Percentiles rank a stretch among this genome's conserved stretches.
Evolutionary conservation across 768 basidiomycete species (phyloP).

Genomic region (Kondoa malvinella): DNA sequence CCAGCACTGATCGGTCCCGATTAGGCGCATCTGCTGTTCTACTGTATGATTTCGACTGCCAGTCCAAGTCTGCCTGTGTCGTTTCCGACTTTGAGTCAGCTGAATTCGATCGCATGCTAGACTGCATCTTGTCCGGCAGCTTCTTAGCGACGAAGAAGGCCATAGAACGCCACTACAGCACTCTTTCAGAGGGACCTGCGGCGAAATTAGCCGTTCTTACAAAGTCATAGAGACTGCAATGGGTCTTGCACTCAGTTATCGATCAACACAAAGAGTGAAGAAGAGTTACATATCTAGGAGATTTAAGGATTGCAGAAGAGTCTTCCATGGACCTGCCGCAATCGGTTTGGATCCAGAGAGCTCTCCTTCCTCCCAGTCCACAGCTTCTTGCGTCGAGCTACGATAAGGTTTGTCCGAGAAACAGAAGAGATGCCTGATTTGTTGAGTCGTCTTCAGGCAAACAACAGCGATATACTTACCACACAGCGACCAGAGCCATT

Average conservation of each 20-base stretch:
- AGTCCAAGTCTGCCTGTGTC: neutral
- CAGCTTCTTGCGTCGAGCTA: neutral
- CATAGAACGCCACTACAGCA: neutral
- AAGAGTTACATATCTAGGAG: neutral
- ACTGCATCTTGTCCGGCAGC: neutral
- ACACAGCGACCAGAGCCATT: neutral
- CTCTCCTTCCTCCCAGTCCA: neutral
- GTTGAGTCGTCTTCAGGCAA: neutral
- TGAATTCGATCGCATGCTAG: neutral
- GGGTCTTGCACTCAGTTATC: neutral
- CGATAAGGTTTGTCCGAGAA: neutral
- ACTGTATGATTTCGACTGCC: no score
- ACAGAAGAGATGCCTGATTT: neutral
- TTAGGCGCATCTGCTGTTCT: no score
- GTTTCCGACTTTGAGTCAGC: neutral
- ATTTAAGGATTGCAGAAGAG: neutral
- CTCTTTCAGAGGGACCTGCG: neutral
- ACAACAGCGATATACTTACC: neutral
- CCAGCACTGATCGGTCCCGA: no score
- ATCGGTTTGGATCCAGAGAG: no score
- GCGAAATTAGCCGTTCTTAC: neutral
- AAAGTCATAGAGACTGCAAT: neutral
- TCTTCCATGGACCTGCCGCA: neutral
- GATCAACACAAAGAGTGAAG: neutral
- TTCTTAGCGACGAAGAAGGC: neutral